These are phyloP conservation scores for Pilaira anomala DNA, from an alignment of 192 early-diverging fungal species.

Conservation along the genomic window DNA sequence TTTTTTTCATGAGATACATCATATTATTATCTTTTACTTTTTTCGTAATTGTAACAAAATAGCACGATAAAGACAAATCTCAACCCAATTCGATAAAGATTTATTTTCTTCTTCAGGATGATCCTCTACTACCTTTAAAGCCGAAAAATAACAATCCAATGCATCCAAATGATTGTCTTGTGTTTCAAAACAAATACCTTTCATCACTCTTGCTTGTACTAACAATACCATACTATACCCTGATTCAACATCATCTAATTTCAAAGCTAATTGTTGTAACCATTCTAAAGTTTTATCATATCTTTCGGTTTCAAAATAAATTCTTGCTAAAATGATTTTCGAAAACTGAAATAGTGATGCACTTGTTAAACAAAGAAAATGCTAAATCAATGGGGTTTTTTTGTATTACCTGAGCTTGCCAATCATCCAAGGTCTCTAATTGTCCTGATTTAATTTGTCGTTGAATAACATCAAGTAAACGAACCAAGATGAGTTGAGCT, in stretches of 20 bases:
- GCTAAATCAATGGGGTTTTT: neutral
- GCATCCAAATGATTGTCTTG: conserved; percentile 43
- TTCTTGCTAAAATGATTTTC: conserved; percentile 52
- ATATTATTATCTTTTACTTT: neutral
- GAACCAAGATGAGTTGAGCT: conserved; percentile 4
- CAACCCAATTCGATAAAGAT: conserved; percentile 11
- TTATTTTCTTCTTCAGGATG: conserved; percentile 28
- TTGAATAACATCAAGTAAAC: conserved; percentile 14
- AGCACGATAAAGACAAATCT: conserved; percentile 12
- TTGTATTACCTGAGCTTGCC: conserved; percentile 19
- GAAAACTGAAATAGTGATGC: neutral
- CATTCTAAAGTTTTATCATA: conserved; percentile 42
- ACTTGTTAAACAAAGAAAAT: neutral
- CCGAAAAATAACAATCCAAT: conserved; percentile 52
- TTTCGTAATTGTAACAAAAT: conserved; percentile 14
- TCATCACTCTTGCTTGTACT: conserved; percentile 53
- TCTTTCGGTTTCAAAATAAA: conserved; percentile 53
- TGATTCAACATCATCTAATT: conserved; percentile 31
- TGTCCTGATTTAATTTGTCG: conserved; percentile 9
- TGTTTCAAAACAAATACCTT: conserved; percentile 49
- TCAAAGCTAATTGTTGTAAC: conserved; percentile 35
- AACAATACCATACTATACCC: conserved; percentile 60
- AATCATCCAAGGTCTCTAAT: conserved; percentile 14
- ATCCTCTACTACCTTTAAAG: conserved; percentile 13
- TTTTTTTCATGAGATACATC: neutral